Evolutionary conservation across 306 rosid genomes (phyloP).

Genomic region (Citrullus mucosospermus): DNA sequence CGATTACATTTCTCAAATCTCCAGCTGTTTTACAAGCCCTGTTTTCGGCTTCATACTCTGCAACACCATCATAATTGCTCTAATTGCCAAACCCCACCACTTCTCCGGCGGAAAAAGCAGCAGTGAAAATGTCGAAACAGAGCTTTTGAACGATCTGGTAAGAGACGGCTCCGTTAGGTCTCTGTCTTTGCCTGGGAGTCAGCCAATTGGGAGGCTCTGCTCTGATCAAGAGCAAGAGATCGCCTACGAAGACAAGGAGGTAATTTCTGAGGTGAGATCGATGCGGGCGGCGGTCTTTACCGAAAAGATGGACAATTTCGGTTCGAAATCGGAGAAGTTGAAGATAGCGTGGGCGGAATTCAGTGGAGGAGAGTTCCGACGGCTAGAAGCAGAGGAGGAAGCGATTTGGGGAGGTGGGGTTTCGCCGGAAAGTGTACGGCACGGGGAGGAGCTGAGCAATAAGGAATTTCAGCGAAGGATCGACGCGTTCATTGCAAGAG

Average conservation of each 20-base stretch:
- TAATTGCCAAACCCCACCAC: background rate
- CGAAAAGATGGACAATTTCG: background rate
- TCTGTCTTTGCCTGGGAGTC: background rate
- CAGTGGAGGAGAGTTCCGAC: background rate
- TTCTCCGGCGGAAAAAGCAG: background rate
- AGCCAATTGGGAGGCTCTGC: background rate
- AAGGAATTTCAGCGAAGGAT: background rate
- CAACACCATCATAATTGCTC: conserved; percentile 2
- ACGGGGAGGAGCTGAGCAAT: background rate
- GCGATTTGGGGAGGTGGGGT: background rate
- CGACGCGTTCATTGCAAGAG: conserved; percentile 7
- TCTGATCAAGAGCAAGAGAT: background rate
- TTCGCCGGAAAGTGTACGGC: background rate
- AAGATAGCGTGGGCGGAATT: background rate
- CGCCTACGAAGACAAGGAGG: conserved; percentile 4
- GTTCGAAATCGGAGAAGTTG: background rate
- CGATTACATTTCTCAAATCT: background rate
- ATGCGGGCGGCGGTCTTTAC: background rate
- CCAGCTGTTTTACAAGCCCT: background rate
- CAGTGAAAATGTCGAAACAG: background rate
- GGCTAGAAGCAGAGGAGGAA: background rate
- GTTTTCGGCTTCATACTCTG: conserved; percentile 8
- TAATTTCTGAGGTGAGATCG: background rate
- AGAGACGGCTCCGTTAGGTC: background rate
- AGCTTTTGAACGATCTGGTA: background rate